phyloP scores from a whole-genome alignment of 306 rosid species.

The Cajanus cajan region DNA sequence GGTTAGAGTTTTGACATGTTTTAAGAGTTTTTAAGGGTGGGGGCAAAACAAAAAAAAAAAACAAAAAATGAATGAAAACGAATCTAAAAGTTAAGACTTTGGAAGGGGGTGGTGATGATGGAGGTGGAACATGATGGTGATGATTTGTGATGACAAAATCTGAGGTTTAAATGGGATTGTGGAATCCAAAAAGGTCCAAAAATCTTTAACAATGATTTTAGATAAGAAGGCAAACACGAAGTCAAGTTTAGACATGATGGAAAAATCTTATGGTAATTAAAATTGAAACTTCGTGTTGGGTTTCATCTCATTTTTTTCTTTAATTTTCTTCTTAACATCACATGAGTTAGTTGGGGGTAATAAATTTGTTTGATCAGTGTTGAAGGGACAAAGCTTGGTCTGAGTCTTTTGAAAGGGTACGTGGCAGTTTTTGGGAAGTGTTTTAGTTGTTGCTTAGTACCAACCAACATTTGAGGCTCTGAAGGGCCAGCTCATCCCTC shows the following conservation, averaged over 20 bases:
- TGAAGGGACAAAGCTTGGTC: not conserved
- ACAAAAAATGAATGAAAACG: too few species aligned
- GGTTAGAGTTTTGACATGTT: constrained; percentile 37
- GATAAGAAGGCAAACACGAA: not conserved
- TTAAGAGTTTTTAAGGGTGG: not conserved
- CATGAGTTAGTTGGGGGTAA: constrained; percentile 31
- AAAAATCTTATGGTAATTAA: not conserved
- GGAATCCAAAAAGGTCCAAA: not conserved
- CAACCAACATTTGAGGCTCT: not conserved
- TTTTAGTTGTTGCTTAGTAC: not conserved
- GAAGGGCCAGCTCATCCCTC: constrained; percentile 19
- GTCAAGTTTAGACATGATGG: not conserved
- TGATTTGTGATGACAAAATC: constrained; percentile 38
- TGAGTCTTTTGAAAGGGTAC: not conserved
- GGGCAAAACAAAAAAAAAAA: not conserved
- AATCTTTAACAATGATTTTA: constrained; percentile 12
- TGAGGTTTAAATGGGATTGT: constrained; percentile 17
- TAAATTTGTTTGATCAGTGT: constrained; percentile 28
- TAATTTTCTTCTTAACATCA: too few species aligned
- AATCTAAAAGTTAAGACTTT: constrained; percentile 17
- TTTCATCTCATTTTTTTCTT: not conserved
- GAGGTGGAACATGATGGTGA: constrained; percentile 18
- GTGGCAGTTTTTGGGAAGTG: not conserved
- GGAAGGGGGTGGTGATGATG: constrained; percentile 12
- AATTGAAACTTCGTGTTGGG: not conserved